Percentiles rank a stretch among this genome's conserved stretches.
These are phyloP conservation scores for Septoria petroselini DNA, from an alignment of 2,329 filamentous ascomycete genomes.

Conservation along the genomic window DNA sequence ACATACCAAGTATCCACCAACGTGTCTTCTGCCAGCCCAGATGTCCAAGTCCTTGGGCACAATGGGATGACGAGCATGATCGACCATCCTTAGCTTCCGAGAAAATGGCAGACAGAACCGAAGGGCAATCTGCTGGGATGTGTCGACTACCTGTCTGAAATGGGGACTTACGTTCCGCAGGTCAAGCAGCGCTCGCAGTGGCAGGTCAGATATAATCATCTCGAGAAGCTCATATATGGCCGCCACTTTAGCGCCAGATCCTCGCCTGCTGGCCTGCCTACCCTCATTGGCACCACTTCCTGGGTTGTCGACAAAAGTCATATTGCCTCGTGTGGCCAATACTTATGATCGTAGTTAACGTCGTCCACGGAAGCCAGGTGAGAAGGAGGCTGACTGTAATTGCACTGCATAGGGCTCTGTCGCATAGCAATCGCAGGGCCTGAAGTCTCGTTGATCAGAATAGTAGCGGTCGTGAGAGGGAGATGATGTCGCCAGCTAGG, in stretches of 20 bases:
- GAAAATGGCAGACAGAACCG: conserved; percentile 13
- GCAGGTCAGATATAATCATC: conserved; percentile 16
- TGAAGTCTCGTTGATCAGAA: too few species aligned
- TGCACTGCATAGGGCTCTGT: too few species aligned
- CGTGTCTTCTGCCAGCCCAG: conserved; percentile 8
- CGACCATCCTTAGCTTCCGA: not conserved
- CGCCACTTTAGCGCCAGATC: conserved; percentile 11
- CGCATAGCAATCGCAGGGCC: too few species aligned
- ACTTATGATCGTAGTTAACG: too few species aligned
- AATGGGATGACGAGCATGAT: conserved; percentile 13
- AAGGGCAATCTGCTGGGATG: conserved; percentile 12
- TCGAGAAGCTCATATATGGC: conserved; percentile 20
- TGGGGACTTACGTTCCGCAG: conserved; percentile 4
- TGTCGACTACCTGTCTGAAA: conserved; percentile 13
- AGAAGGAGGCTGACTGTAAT: too few species aligned
- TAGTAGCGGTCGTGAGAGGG: too few species aligned
- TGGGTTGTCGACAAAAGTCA: too few species aligned
- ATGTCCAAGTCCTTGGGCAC: conserved; percentile 15
- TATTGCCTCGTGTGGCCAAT: too few species aligned
- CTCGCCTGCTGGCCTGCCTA: not conserved
- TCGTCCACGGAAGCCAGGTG: too few species aligned
- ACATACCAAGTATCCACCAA: conserved; percentile 9
- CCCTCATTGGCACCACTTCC: not conserved
- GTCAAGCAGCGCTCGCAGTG: conserved; percentile 6
- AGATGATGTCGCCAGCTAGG: too few species aligned